Evolutionary conservation across 345 rosid genomes (phyloP).

Genomic region (Noccaea bulbosa): DNA sequence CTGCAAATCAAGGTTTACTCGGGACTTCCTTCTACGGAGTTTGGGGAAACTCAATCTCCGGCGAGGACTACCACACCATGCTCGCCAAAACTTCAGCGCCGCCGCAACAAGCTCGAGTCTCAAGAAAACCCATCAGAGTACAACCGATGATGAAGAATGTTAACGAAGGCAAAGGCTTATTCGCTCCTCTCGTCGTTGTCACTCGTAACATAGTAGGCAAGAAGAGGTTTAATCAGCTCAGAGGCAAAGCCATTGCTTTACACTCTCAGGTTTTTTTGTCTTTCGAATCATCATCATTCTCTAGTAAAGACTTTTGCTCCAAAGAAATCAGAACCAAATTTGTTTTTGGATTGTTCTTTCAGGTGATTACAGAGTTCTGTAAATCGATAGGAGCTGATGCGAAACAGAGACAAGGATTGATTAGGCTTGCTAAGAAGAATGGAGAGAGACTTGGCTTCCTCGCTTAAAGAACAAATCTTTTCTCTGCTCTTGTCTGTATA

Average conservation of each 20-base stretch:
- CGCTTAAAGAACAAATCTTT: conserved; percentile 48
- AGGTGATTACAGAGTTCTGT: conserved; percentile 96
- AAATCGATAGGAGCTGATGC: conserved; percentile 96
- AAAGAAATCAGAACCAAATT: neutral
- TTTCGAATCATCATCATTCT: neutral
- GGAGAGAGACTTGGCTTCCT: conserved; percentile 96
- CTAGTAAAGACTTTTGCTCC: neutral
- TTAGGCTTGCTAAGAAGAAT: conserved; percentile 95
- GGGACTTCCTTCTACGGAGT: conserved; percentile 56
- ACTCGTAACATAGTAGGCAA: conserved; percentile 76
- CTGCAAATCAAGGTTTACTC: conserved; percentile 50
- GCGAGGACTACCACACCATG: conserved; percentile 52
- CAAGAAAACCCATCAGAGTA: conserved; percentile 50
- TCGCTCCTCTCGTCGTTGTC: conserved; percentile 79
- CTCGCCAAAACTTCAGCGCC: conserved; percentile 50
- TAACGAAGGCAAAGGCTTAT: conserved; percentile 94
- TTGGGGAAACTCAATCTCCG: conserved; percentile 57
- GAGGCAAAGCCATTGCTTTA: conserved; percentile 96
- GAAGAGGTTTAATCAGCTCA: conserved; percentile 85
- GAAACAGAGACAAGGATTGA: conserved; percentile 95
- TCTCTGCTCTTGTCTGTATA: conserved; percentile 12
- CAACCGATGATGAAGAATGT: conserved; percentile 84
- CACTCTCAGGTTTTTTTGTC: conserved; percentile 78
- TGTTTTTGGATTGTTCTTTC: conserved; percentile 22
- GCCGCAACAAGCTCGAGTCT: conserved; percentile 43